A percentile compares a stretch with the other conserved stretches of the same genome.
These are phyloP conservation scores for Posidonia australis DNA, from an alignment of 106 monocot genomes.

Conservation along the genomic window DNA sequence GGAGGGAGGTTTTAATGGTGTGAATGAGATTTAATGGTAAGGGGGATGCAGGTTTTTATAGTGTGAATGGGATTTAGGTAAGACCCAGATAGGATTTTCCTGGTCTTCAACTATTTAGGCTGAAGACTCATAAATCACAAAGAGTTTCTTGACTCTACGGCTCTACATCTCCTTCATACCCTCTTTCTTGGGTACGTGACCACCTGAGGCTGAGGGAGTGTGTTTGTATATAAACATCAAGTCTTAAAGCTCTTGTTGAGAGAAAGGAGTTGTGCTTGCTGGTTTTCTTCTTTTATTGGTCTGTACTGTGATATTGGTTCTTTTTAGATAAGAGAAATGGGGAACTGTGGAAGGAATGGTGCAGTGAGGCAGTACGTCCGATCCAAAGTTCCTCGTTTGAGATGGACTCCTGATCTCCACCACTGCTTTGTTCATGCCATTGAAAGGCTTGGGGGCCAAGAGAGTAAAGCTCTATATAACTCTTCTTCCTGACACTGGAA, in stretches of 20 bases:
- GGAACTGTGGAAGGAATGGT: slow-evolving; percentile 50
- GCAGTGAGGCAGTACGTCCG: slow-evolving; percentile 81
- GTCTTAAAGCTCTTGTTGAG: no score
- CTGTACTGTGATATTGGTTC: no score
- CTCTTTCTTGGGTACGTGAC: no score
- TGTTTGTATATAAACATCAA: no score
- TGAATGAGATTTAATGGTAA: neutral
- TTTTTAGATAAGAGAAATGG: no score
- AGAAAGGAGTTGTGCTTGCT: no score
- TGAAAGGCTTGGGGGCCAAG: slow-evolving; percentile 54
- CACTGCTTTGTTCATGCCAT: slow-evolving; percentile 76
- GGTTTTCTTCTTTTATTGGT: slow-evolving; percentile 1
- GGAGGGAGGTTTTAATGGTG: slow-evolving; percentile 6
- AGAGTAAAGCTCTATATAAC: slow-evolving; percentile 33
- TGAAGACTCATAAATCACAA: neutral
- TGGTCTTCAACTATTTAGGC: no score
- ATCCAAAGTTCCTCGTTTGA: slow-evolving; percentile 82
- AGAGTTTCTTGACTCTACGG: neutral
- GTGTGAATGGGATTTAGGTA: slow-evolving; percentile 2
- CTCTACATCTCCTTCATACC: no score
- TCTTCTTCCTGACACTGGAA: neutral
- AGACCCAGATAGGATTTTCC: neutral
- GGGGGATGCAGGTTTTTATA: neutral
- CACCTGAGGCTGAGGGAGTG: no score
- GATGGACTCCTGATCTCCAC: slow-evolving; percentile 95